Percentiles rank a stretch among this genome's conserved stretches.
Conservation (phyloP, 2,329 filamentous ascomycete genomes). For the Davidsoniella virescens region DNA sequence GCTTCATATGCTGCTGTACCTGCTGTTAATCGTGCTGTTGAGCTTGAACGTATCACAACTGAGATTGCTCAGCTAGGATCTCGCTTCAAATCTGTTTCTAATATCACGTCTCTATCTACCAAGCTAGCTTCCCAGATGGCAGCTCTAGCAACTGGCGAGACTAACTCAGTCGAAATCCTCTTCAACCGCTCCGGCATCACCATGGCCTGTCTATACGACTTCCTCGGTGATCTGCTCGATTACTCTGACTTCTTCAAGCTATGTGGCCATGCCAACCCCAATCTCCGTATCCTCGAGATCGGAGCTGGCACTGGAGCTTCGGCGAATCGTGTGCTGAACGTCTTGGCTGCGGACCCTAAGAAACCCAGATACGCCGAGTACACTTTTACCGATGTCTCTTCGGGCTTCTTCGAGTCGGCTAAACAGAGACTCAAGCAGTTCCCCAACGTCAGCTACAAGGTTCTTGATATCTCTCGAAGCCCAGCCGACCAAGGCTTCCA, state of each 20-base stretch:
- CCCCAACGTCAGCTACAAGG: conserved; percentile 16
- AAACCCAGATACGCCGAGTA: conserved; percentile 19
- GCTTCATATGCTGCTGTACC: neutral
- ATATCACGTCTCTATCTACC: neutral
- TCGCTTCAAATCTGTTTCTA: neutral
- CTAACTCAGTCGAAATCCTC: conserved; percentile 2
- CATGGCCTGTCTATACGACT: neutral
- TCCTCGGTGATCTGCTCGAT: neutral
- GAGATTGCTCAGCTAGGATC: neutral
- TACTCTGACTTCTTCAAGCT: neutral
- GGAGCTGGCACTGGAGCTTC: conserved; percentile 24
- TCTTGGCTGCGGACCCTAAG: conserved; percentile 13
- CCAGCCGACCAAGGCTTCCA: conserved; percentile 14
- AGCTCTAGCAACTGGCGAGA: neutral
- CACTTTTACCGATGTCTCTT: conserved; percentile 26
- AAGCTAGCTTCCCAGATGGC: neutral
- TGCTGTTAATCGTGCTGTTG: neutral
- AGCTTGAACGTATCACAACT: neutral
- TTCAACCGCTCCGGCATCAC: conserved; percentile 1
- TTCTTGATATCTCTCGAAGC: conserved; percentile 15
- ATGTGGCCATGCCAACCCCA: conserved; percentile 17
- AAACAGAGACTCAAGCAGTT: conserved; percentile 9
- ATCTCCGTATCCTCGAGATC: conserved; percentile 24
- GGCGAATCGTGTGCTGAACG: conserved; percentile 18
- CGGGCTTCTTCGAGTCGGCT: conserved; percentile 20